Evolutionary conservation across 2,329 filamentous ascomycete genomes (phyloP), one percentile per base, ranked within the genome.

Genomic region (Neonectria ditissima): DNA sequence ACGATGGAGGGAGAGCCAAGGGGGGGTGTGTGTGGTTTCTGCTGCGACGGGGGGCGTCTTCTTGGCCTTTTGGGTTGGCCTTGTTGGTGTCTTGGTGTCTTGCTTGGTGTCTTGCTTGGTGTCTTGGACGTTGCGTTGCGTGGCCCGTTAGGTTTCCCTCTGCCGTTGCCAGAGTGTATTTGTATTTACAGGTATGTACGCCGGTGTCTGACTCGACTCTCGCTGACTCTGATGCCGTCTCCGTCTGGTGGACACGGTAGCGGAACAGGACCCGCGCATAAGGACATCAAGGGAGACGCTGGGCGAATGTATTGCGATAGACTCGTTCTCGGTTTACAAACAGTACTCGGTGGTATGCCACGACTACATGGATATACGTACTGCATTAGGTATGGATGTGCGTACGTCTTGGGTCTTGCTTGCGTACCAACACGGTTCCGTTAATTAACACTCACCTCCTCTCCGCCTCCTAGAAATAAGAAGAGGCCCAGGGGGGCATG

Each of bases 341-440:
- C 32, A 14, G 32, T 39, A 9, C 37, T 39, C 37, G 8, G n/a
- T 14, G 37, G 16, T 39, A 39, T 39, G 7, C 45, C 41, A 55
- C 37, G n/a, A 5, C 24, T 41, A 56, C 52, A 56, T 51, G 59
- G 44, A 55, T 55, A 24, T 55, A 55, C 41, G 53, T 45, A 55
- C 39, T 53, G 34, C 13, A 24, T 39, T 32, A 5, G 43, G 26
- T 32, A 44, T 43, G 43, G 26, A 55, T 47, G 52, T 58, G 54
- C 54, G 48, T 62, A 57, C 55, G 54, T 44, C 53, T 44, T 32
- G 16, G 51, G 56, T 39, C 47, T 53, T 55, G 45, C 47, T 53
- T 55, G 45, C 59, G 54, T 57, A 43, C 59, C 47, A 62, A 57
- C 44, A 53, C 48, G 41, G 59, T 61, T 43, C n/a, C 52, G 34